Evolutionary conservation across 2,329 filamentous ascomycete genomes (phyloP).

Genomic region (Fusarium tupiense): DNA sequence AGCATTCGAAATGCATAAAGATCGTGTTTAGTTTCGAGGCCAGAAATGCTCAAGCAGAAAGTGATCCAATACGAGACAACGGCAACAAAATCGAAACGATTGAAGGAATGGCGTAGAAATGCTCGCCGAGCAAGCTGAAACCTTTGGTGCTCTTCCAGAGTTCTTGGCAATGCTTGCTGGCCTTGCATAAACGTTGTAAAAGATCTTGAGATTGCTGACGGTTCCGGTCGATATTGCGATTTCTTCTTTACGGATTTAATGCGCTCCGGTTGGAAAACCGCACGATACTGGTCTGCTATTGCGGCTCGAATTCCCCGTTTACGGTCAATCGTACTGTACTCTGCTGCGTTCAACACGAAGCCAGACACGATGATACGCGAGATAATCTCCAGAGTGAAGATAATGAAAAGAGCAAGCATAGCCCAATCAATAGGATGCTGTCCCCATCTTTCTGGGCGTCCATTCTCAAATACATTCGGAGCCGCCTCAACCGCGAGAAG

Average conservation of each 20-base stretch:
- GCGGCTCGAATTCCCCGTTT: conserved; percentile 78
- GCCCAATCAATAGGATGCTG: conserved; percentile 77
- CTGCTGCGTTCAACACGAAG: conserved; percentile 86
- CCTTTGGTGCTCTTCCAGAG: conserved; percentile 80
- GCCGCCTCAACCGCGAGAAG: conserved; percentile 87
- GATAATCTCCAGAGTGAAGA: conserved; percentile 88
- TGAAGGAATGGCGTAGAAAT: conserved; percentile 94
- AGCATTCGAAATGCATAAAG: conserved; percentile 96
- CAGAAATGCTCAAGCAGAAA: conserved; percentile 76
- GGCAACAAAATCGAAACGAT: conserved; percentile 92
- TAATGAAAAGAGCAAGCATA: conserved; percentile 82
- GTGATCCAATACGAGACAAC: conserved; percentile 96
- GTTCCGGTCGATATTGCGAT: conserved; percentile 57
- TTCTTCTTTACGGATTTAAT: conserved; percentile 71
- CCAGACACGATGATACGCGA: conserved; percentile 92
- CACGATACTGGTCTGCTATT: conserved; percentile 78
- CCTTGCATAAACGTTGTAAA: conserved; percentile 83
- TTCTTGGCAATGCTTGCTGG: conserved; percentile 66
- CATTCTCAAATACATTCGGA: conserved; percentile 73
- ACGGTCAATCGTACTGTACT: conserved; percentile 91
- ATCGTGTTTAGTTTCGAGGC: conserved; percentile 74
- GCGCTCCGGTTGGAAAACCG: conserved; percentile 83
- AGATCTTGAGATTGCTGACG: conserved; percentile 76
- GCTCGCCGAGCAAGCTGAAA: conserved; percentile 88
- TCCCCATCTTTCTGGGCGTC: conserved; percentile 73